Conservation (phyloP, 139 green algal species). For the Zygnema circumcarinatum region DNA sequence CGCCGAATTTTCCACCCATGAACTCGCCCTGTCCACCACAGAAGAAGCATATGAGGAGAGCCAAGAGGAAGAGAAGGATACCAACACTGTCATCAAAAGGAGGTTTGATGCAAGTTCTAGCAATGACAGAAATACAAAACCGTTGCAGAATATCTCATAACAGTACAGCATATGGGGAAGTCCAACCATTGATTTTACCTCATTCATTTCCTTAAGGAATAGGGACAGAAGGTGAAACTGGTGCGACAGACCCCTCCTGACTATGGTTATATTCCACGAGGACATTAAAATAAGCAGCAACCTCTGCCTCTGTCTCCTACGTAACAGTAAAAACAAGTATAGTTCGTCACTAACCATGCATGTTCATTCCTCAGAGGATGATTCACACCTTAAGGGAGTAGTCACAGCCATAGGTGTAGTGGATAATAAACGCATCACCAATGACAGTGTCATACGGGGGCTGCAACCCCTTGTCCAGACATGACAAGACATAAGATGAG, state of each 20-base stretch:
- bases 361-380: too few species aligned
- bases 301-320: too few species aligned
- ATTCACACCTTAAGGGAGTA: constrained; percentile 77
- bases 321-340: too few species aligned
- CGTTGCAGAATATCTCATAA: too few species aligned
- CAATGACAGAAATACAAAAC: constrained; percentile 67
- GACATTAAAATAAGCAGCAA: too few species aligned
- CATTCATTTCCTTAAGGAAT: too few species aligned
- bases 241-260: too few species aligned
- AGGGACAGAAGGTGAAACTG: too few species aligned
- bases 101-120: constrained; percentile 46
- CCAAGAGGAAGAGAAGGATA: not conserved
- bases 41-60: not conserved
- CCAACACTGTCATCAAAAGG: not conserved
- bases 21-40: constrained; percentile 42
- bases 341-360: too few species aligned
- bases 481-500: constrained; percentile 2
- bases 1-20: constrained; percentile 75
- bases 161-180: too few species aligned
- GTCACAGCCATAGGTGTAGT: constrained; percentile 98
- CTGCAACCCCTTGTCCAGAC: constrained; percentile 64
- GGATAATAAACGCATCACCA: constrained; percentile 85
- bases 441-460: constrained; percentile 88
- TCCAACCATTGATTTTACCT: too few species aligned
- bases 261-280: too few species aligned